Conservation (phyloP, 805 yeast genomes). For the Schizosaccharomyces pombe region DNA sequence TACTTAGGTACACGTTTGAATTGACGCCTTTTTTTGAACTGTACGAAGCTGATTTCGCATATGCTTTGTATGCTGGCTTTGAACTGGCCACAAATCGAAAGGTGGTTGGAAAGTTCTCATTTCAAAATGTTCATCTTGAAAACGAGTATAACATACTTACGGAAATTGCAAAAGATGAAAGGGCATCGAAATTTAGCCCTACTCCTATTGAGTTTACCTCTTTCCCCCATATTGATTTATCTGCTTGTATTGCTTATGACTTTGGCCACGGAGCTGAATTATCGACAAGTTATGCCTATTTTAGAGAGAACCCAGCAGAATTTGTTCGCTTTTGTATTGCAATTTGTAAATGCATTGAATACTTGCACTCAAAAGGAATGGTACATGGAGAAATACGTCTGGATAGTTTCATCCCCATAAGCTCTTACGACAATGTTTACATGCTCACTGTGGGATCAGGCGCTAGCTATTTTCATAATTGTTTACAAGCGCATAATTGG, state of each 20-base stretch:
- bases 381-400: conserved; percentile 10
- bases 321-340: conserved; percentile 10
- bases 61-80: not conserved
- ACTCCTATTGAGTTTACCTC: not conserved
- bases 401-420: conserved; percentile 9
- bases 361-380: conserved; percentile 10
- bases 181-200: not conserved
- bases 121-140: not conserved
- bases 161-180: not conserved
- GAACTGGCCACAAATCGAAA: not conserved
- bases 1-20: not conserved
- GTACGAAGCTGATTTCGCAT: not conserved
- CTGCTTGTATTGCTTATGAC: not conserved
- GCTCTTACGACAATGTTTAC: conserved; percentile 7
- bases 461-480: conserved; percentile 6
- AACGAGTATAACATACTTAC: not conserved
- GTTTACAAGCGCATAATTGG: not conserved
- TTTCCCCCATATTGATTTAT: not conserved
- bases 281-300: not conserved
- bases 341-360: conserved; percentile 10
- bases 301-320: not conserved
- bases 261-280: not conserved
- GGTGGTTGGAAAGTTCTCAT: not conserved
- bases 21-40: not conserved
- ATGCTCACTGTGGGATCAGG: conserved; percentile 9